Percentiles rank a stretch among this genome's conserved stretches.
Evolutionary conservation across 306 rosid genomes (phyloP).

Genomic region (Lablab purpureus): DNA sequence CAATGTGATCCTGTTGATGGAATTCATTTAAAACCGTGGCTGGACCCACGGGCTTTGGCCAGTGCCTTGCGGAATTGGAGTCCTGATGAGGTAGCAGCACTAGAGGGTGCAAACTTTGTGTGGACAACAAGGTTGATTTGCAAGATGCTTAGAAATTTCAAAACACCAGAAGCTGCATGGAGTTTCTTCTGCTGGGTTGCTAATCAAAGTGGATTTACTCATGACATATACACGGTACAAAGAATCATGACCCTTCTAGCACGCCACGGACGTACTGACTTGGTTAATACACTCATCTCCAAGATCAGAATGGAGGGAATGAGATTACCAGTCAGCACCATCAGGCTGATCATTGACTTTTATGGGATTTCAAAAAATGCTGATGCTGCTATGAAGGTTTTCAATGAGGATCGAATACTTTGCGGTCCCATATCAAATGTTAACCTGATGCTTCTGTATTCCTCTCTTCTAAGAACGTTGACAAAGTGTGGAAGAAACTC

Average conservation of each 20-base stretch:
- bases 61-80: slow-evolving; percentile 73
- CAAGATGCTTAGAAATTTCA: slow-evolving; percentile 75
- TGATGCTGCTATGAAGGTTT: slow-evolving; percentile 82
- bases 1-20: slow-evolving; percentile 43
- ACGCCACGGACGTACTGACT: slow-evolving; percentile 63
- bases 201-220: slow-evolving; percentile 74
- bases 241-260: slow-evolving; percentile 76
- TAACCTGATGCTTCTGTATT: slow-evolving; percentile 72
- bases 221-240: slow-evolving; percentile 78
- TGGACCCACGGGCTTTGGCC: slow-evolving; percentile 81
- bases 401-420: slow-evolving; percentile 59
- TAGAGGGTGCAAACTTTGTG: slow-evolving; percentile 72
- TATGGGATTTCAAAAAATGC: slow-evolving; percentile 83
- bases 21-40: slow-evolving; percentile 71
- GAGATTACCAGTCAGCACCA: slow-evolving; percentile 75
- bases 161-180: slow-evolving; percentile 79
- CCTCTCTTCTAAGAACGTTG: slow-evolving; percentile 76
- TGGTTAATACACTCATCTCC: slow-evolving; percentile 71
- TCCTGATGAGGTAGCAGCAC: slow-evolving; percentile 66
- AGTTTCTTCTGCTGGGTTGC: slow-evolving; percentile 87
- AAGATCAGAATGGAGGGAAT: slow-evolving; percentile 76
- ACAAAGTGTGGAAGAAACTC: slow-evolving; percentile 71
- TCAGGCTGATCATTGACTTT: slow-evolving; percentile 74
- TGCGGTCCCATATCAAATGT: slow-evolving; percentile 70
- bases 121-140: slow-evolving; percentile 84